Base-by-base conservation (phyloP, 495 filamentous ascomycete genomes). In the Penicillium fimorum region DNA sequence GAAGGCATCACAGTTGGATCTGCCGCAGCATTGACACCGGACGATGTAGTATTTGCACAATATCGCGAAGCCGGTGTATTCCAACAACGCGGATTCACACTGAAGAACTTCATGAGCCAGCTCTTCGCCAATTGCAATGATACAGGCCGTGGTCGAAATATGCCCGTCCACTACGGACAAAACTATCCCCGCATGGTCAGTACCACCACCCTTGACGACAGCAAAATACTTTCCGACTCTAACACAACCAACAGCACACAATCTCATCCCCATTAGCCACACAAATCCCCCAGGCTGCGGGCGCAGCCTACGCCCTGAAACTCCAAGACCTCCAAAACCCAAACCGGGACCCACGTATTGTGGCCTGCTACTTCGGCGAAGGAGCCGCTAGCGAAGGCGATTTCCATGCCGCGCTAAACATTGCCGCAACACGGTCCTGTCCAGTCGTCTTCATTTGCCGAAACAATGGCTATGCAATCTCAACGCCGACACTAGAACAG, bases 391-490 rank as follows among this genome's bases (percentile, higher is more conserved):
- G 86, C 58, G 95, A 97, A 73, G 94, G 95, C 25, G 94, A 99
- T 70, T 99, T 99, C 76, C 94, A 99, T 64, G 94, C 92, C 0
- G 95, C 91, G 0, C 79, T 99, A 27, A 99, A 99, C 67, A 92
- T 99, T 47, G 94, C 94, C 18, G 95, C 94, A 1, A 99, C 94
- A 4, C 81, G 94, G 4, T 87, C 89, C 24, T 96, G 92, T 58
- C 94, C 94, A 0, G 86, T 95, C 11, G 77, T 99, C 33, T 99
- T 97, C 77, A 82, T 99, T 53, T 97, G 95, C 76, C 85, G 95
- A 43, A 99, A 99, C 72, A 99, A 99, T 63, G 94, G 94, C 0
- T 99, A 89, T 65, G 94, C 94, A 15, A 99, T 99, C 53, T 91
- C 87, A 0, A 99, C 94, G 0, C 92, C 94, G 1, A 96, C 92